A percentile compares a stretch with the other conserved stretches of the same genome.
Conservation (phyloP, 345 rosid genomes). For the Rhizophora mangle region DNA sequence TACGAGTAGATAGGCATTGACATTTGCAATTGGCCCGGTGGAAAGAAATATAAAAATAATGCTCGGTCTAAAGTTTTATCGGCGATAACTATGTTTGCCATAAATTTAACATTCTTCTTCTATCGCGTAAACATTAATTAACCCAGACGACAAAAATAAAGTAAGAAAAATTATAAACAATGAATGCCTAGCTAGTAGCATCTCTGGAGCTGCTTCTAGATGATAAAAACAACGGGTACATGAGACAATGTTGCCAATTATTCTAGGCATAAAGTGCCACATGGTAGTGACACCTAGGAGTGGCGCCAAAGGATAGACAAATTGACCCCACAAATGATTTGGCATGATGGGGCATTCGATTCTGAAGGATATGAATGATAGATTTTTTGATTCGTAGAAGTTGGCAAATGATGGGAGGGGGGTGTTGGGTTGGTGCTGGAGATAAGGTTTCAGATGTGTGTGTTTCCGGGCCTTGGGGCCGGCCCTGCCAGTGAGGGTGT, state of each 20-base stretch:
- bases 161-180: constrained; percentile 11
- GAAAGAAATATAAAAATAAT: not conserved
- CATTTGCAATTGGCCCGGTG: constrained; percentile 1
- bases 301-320: not conserved
- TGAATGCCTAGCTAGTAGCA: constrained; percentile 9
- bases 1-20: constrained; percentile 17
- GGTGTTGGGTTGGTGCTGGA: constrained; percentile 28
- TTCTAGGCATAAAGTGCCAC: too few species aligned
- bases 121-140: constrained; percentile 9
- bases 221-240: not conserved
- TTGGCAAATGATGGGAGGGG: constrained; percentile 26
- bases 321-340: constrained; percentile 39
- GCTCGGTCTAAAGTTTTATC: not conserved
- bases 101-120: constrained; percentile 6
- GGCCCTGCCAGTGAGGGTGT: constrained; percentile 26
- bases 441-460: constrained; percentile 47
- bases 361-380: constrained; percentile 21
- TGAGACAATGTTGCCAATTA: not conserved
- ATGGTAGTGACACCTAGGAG: constrained; percentile 1
- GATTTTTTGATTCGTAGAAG: constrained; percentile 6
- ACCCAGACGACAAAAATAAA: constrained; percentile 6
- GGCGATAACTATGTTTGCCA: constrained; percentile 4
- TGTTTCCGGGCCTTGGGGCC: constrained; percentile 30
- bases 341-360: constrained; percentile 41
- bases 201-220: not conserved